These are phyloP conservation scores for Cenchrus americanus DNA, from an alignment of 176 grass and related monocot genomes.

Conservation along the genomic window DNA sequence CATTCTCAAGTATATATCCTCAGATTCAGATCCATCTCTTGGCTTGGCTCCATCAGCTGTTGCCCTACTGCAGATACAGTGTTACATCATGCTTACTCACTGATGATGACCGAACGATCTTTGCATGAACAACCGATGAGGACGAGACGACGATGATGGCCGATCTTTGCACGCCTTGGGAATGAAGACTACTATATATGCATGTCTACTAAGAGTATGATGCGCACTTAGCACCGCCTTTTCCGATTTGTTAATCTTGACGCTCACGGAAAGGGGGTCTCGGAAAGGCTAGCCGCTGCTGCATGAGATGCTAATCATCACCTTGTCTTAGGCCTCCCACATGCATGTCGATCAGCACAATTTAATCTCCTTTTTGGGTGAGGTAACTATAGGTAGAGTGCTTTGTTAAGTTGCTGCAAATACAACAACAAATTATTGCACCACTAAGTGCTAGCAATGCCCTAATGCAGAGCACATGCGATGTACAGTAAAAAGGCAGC, in stretches of 20 bases:
- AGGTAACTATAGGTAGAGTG: background rate
- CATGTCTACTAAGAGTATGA: background rate
- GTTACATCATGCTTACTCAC: constrained; percentile 20
- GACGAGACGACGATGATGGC: background rate
- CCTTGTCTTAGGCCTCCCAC: background rate
- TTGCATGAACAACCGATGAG: background rate
- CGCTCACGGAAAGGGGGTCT: constrained; percentile 13
- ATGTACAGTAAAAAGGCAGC: constrained; percentile 20
- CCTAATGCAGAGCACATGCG: background rate
- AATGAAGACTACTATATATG: background rate
- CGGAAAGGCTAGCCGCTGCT: background rate
- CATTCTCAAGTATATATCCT: background rate
- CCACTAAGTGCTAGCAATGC: background rate
- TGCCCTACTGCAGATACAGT: no score
- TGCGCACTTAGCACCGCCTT: constrained; percentile 3
- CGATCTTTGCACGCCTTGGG: background rate
- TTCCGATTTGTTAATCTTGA: constrained; percentile 45
- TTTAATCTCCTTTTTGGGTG: background rate
- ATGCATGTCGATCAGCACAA: background rate
- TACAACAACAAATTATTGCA: no score
- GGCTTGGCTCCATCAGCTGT: no score
- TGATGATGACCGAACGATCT: constrained; percentile 23
- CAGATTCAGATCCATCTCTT: no score
- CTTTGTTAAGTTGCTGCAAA: no score
- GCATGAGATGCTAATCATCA: constrained; percentile 39